Evolutionary conservation across 768 basidiomycete genomes (phyloP).

Genomic region (Strobilomyces dryophilus): DNA sequence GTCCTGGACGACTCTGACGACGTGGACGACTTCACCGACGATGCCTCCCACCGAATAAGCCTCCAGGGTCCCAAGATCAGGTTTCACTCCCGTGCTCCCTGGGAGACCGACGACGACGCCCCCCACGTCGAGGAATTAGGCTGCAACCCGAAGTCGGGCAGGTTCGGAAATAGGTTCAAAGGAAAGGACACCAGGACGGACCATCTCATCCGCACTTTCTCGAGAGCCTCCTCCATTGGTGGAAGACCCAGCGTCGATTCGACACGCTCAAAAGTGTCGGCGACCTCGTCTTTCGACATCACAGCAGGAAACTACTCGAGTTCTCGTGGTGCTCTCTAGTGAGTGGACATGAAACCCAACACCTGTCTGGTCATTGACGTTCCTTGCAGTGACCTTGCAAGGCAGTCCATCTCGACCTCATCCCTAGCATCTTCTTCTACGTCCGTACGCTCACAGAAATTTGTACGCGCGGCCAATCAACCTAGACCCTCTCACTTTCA

Average conservation of each 20-base stretch:
- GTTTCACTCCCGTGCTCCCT: slow-evolving; percentile 77
- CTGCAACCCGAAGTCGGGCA: slow-evolving; percentile 30
- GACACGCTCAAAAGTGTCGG: slow-evolving; percentile 43
- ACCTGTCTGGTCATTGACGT: not conserved
- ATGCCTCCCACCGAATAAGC: slow-evolving; percentile 53
- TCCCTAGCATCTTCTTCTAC: slow-evolving; percentile 37
- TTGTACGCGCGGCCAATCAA: slow-evolving; percentile 29
- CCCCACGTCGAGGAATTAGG: slow-evolving; percentile 46
- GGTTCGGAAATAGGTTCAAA: slow-evolving; percentile 28
- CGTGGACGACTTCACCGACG: slow-evolving; percentile 39
- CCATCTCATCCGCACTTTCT: slow-evolving; percentile 42
- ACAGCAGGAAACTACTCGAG: slow-evolving; percentile 47
- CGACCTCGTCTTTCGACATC: slow-evolving; percentile 59
- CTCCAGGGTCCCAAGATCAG: slow-evolving; percentile 80
- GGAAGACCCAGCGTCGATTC: slow-evolving; percentile 67
- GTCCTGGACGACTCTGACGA: slow-evolving; percentile 33
- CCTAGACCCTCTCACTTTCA: slow-evolving; percentile 9
- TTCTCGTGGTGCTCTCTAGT: slow-evolving; percentile 58
- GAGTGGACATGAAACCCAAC: slow-evolving; percentile 25
- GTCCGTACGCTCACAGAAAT: slow-evolving; percentile 36
- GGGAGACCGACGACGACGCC: slow-evolving; percentile 60
- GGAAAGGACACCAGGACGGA: slow-evolving; percentile 31
- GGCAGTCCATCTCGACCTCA: slow-evolving; percentile 55
- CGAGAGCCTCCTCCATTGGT: slow-evolving; percentile 39
- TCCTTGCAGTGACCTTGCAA: slow-evolving; percentile 48